Percentiles rank a stretch among this genome's conserved stretches.
These are phyloP conservation scores for Starmerella sp. DNA, from an alignment of 805 yeast genomes.

Conservation along the genomic window DNA sequence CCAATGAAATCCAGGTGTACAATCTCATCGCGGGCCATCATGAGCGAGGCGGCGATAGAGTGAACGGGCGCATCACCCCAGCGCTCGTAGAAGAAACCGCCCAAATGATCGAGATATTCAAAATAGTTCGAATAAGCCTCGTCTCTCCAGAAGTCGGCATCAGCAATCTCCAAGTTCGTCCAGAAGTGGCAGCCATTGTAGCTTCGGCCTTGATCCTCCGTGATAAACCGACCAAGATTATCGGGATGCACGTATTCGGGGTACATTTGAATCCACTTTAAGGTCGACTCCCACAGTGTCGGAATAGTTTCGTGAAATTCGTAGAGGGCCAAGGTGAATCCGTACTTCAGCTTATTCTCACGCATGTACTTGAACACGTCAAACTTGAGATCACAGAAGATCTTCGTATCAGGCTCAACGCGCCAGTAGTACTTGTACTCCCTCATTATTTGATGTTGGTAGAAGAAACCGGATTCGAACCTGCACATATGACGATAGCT, in stretches of 20 bases:
- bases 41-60: conserved; percentile 72
- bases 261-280: conserved; percentile 35
- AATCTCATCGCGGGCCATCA: conserved; percentile 54
- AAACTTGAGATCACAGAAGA: conserved; percentile 82
- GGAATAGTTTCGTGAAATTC: conserved; percentile 81
- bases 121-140: conserved; percentile 59
- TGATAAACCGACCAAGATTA: conserved; percentile 56
- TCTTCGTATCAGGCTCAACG: conserved; percentile 86
- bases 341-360: conserved; percentile 58
- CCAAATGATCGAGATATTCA: conserved; percentile 52
- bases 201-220: conserved; percentile 58
- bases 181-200: conserved; percentile 82
- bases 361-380: conserved; percentile 90
- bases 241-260: conserved; percentile 47
- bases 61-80: conserved; percentile 99
- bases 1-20: conserved; percentile 94
- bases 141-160: conserved; percentile 62
- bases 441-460: conserved; percentile 60
- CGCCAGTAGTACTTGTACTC: conserved; percentile 93
- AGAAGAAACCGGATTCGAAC: conserved; percentile 78
- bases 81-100: conserved; percentile 83
- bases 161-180: conserved; percentile 90
- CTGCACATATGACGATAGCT: conserved; percentile 94
- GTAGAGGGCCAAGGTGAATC: conserved; percentile 68
- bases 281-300: conserved; percentile 52